Evolutionary conservation across 2,329 filamentous ascomycete species (phyloP), one percentile per base, ranked within the genome.

Genomic region (Diaporthe citrichinensis): DNA sequence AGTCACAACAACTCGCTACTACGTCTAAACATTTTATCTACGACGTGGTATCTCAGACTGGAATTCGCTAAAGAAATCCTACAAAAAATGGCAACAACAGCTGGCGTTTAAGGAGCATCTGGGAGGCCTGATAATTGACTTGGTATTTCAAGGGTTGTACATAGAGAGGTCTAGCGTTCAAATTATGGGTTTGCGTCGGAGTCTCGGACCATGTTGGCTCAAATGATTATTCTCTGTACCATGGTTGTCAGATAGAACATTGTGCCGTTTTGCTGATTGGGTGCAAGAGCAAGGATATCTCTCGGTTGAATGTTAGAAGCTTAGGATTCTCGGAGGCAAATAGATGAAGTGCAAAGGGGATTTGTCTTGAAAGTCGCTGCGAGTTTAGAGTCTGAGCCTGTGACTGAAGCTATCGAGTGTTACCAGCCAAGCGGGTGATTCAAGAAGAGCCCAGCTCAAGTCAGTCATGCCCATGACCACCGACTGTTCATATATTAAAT

Each of bases 1-100:
- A 4, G 46, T 72, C 17, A 69, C 65, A 25, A 69, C 65, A 6
- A 69, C 65, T 55, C 39, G 34, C 1, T 61, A 67, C n/a, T 73
- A 75, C 34, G 39, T 57, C 5, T 74, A 25, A 65, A n/a, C 10
- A 4, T n/a, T 17, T 9, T 10, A 34, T 7, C 3, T 9, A 14
- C 20, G 59, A 17, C 31, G 20, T 12, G 20, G 17, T 3, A 58
- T 46, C n/a, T 17, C 12, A 23, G 8, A 20, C 9, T 51, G 41
- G 36, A 17, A 4, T 10, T 20, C 31, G n/a, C 39, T 51, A 14
- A 7, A 39, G 23, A 14, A 41, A 41, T 55, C 8, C 55, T 41
- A 20, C 9, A 15, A 8, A 8, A 34, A 23, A 61, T 3, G 14
- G 25, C 49, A 31, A 23, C 23, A 7, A 36, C 17, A 39, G 46